Evolutionary conservation across 169 alveolate species (phyloP).

Genomic region (Plasmodium berghei): DNA sequence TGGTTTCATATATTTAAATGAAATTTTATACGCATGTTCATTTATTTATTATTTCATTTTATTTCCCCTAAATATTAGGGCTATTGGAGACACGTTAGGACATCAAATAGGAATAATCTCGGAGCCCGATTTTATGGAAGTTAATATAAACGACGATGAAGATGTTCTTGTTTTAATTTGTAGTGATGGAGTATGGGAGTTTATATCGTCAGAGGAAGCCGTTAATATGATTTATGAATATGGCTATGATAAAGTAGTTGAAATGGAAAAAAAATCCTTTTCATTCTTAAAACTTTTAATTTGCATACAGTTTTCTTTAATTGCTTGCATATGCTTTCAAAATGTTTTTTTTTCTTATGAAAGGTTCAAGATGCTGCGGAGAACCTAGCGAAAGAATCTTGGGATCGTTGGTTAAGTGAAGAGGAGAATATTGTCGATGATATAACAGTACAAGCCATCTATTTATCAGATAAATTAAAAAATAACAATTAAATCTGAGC

Average conservation of each 20-base stretch:
- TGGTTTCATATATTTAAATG: too few relatives aligned
- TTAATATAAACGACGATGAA: slow-evolving; percentile 68
- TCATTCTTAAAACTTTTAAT: not conserved
- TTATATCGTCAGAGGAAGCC: slow-evolving; percentile 88
- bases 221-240: slow-evolving; percentile 82
- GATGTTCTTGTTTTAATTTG: slow-evolving; percentile 86
- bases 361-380: slow-evolving; percentile 86
- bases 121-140: slow-evolving; percentile 57
- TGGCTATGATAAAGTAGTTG: slow-evolving; percentile 77
- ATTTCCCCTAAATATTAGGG: slow-evolving; percentile 34
- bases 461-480: slow-evolving; percentile 76
- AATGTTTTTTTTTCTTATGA: not conserved
- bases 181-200: slow-evolving; percentile 92
- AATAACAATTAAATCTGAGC: not conserved
- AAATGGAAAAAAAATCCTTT: not conserved
- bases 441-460: slow-evolving; percentile 84
- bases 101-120: slow-evolving; percentile 76
- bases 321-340: not conserved
- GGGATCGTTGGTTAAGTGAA: slow-evolving; percentile 90
- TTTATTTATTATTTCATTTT: not conserved
- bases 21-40: not conserved
- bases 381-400: slow-evolving; percentile 88
- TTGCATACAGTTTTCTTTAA: not conserved
- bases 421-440: slow-evolving; percentile 92
- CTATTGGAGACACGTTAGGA: slow-evolving; percentile 77